These are phyloP conservation scores for Botryotinia narcissicola DNA, from an alignment of 2,329 filamentous ascomycete genomes.

Conservation along the genomic window DNA sequence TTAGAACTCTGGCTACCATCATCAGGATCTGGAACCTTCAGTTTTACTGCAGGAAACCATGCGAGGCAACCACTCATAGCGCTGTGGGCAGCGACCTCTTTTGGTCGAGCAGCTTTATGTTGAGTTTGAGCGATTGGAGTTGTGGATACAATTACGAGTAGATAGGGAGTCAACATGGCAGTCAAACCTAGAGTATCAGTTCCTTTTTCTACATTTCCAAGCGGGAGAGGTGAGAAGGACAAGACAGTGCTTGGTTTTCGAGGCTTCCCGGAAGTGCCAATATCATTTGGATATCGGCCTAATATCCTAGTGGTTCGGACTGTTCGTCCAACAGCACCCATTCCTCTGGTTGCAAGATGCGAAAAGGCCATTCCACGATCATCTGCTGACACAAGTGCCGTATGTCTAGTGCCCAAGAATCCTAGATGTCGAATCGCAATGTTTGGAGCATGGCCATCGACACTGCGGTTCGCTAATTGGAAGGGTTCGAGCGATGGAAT, in stretches of 20 bases:
- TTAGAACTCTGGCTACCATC: slow-evolving; percentile 69
- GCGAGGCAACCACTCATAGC: slow-evolving; percentile 91
- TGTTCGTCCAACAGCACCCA: slow-evolving; percentile 78
- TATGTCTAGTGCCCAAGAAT: slow-evolving; percentile 89
- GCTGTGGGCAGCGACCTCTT: slow-evolving; percentile 85
- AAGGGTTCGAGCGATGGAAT: slow-evolving; percentile 73
- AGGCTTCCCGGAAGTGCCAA: slow-evolving; percentile 58
- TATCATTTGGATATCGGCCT: slow-evolving; percentile 79
- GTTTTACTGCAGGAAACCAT: slow-evolving; percentile 94
- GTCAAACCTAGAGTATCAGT: slow-evolving; percentile 88
- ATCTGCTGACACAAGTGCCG: slow-evolving; percentile 91
- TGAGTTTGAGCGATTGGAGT: slow-evolving; percentile 96
- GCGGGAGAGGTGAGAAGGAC: slow-evolving; percentile 82
- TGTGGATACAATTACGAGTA: slow-evolving; percentile 94
- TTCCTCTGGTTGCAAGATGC: slow-evolving; percentile 87
- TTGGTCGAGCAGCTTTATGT: slow-evolving; percentile 87
- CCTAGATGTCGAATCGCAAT: slow-evolving; percentile 85
- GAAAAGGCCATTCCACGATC: slow-evolving; percentile 97
- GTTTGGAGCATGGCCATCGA: slow-evolving; percentile 79
- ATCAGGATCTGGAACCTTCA: slow-evolving; percentile 71
- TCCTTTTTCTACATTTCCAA: slow-evolving; percentile 89
- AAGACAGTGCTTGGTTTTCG: slow-evolving; percentile 93
- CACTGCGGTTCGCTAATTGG: slow-evolving; percentile 62
- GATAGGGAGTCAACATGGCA: slow-evolving; percentile 91
- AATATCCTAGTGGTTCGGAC: slow-evolving; percentile 90